A percentile compares a stretch with the other conserved stretches of the same genome.
phyloP scores from a whole-genome alignment of 306 rosid genomes.

The Vigna angularis region DNA sequence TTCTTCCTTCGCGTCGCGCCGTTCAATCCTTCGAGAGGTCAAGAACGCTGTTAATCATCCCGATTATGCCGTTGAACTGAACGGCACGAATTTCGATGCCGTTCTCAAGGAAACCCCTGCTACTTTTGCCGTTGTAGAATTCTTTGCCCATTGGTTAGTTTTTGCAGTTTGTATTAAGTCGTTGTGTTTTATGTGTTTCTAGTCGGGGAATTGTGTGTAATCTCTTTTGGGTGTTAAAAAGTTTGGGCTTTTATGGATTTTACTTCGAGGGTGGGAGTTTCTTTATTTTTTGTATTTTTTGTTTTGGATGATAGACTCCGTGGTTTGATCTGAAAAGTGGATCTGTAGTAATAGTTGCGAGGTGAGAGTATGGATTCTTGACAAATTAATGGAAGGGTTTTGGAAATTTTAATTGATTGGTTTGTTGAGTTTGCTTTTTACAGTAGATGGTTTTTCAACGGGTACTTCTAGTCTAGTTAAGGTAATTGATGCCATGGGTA shows the following conservation, averaged over 20 bases:
- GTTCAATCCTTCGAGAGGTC: slow-evolving; percentile 74
- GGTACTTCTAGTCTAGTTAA: background rate
- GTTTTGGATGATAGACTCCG: background rate
- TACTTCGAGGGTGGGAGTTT: background rate
- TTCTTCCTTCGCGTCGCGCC: slow-evolving; percentile 58
- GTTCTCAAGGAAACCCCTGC: slow-evolving; percentile 83
- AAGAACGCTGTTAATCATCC: slow-evolving; percentile 49
- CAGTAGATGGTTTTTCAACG: background rate
- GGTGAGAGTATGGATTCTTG: slow-evolving; percentile 9
- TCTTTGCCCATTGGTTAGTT: slow-evolving; percentile 90
- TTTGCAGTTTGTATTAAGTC: background rate
- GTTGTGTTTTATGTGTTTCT: slow-evolving; percentile 16
- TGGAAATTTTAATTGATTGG: slow-evolving; percentile 14
- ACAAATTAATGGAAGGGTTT: slow-evolving; percentile 19
- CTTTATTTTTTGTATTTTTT: too few species aligned
- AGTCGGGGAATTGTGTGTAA: background rate
- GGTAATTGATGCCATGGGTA: slow-evolving; percentile 17
- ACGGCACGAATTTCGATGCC: slow-evolving; percentile 74
- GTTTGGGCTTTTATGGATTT: slow-evolving; percentile 7
- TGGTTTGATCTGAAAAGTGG: slow-evolving; percentile 7
- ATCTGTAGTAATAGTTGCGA: slow-evolving; percentile 12
- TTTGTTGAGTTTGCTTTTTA: slow-evolving; percentile 35
- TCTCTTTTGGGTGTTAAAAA: slow-evolving; percentile 16
- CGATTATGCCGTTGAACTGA: slow-evolving; percentile 82
- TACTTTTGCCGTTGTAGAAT: slow-evolving; percentile 79